Conservation (phyloP, 805 yeast genomes). For the Metschnikowia lachancei region DNA sequence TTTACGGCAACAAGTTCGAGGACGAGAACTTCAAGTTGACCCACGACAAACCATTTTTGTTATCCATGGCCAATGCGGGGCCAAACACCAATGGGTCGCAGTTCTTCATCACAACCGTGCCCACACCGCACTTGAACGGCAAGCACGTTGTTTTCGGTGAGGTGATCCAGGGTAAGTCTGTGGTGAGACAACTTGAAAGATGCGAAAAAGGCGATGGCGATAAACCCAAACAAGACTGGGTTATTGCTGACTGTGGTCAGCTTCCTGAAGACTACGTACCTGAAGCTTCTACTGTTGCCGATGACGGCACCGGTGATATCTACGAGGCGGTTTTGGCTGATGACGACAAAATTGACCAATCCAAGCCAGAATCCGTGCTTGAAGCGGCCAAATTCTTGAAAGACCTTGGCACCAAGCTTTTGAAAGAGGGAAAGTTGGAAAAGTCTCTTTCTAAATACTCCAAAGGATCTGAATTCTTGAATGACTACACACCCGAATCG, state of each 20-base stretch:
- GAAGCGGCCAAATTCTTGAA: slow-evolving; percentile 65
- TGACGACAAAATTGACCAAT: slow-evolving; percentile 61
- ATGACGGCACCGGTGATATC: slow-evolving; percentile 82
- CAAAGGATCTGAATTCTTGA: slow-evolving; percentile 68
- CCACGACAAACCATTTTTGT: slow-evolving; percentile 83
- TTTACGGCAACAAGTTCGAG: slow-evolving; percentile 79
- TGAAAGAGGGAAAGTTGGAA: slow-evolving; percentile 60
- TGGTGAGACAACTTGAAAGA: slow-evolving; percentile 76
- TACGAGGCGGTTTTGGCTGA: slow-evolving; percentile 76
- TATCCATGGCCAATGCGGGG: slow-evolving; percentile 97
- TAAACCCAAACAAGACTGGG: slow-evolving; percentile 67
- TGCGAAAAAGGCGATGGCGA: slow-evolving; percentile 63
- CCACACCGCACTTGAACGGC: slow-evolving; percentile 87
- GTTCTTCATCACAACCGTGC: slow-evolving; percentile 90
- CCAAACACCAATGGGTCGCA: slow-evolving; percentile 98
- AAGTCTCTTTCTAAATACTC: slow-evolving; percentile 64
- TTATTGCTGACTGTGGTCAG: slow-evolving; percentile 76
- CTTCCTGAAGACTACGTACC: slow-evolving; percentile 59
- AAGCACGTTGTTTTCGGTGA: slow-evolving; percentile 95
- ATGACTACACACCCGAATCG: slow-evolving; percentile 72
- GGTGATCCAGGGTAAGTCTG: slow-evolving; percentile 74
- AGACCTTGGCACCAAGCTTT: slow-evolving; percentile 71
- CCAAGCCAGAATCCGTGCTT: slow-evolving; percentile 63
- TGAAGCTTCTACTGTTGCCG: slow-evolving; percentile 44
- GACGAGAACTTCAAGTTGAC: slow-evolving; percentile 80